phyloP scores from a whole-genome alignment of 163 green algal species.

The Volvox carteri region DNA sequence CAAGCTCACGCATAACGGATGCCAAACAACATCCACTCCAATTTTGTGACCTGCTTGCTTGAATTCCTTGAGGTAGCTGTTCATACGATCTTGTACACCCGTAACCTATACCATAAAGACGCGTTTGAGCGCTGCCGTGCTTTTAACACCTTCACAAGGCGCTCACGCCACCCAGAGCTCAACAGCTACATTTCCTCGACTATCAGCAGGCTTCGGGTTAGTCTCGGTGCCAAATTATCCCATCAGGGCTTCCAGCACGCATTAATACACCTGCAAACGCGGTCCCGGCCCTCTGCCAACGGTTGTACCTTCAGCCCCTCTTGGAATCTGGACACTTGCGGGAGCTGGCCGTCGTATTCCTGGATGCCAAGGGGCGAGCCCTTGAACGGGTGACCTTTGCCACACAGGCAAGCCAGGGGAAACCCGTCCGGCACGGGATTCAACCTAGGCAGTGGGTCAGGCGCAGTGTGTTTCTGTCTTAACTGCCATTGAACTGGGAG shows the following conservation, averaged over 20 bases:
- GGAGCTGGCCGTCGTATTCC: slow-evolving; percentile 64
- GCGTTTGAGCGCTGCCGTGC: slow-evolving; percentile 65
- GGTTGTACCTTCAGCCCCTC: slow-evolving; percentile 21
- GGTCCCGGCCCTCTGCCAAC: background rate
- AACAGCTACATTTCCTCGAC: slow-evolving; percentile 65
- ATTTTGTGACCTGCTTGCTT: slow-evolving; percentile 20
- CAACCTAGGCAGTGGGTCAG: no score
- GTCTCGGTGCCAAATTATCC: background rate
- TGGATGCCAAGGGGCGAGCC: slow-evolving; percentile 22
- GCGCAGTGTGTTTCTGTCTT: no score
- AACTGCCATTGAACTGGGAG: no score
- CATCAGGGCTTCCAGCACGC: background rate
- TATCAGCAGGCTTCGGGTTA: slow-evolving; percentile 63
- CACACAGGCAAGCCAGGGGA: slow-evolving; percentile 54
- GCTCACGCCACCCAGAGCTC: slow-evolving; percentile 66
- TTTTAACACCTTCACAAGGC: slow-evolving; percentile 55
- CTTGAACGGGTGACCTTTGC: slow-evolving; percentile 63
- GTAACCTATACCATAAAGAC: slow-evolving; percentile 60
- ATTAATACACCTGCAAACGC: background rate
- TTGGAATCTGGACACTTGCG: slow-evolving; percentile 53
- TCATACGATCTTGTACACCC: slow-evolving; percentile 58
- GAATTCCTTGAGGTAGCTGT: slow-evolving; percentile 72
- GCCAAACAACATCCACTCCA: slow-evolving; percentile 9
- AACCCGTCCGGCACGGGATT: no score
- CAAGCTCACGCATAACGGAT: background rate